Base-by-base conservation (phyloP, 495 filamentous ascomycete species). In the Aspergillus taichungensis region DNA sequence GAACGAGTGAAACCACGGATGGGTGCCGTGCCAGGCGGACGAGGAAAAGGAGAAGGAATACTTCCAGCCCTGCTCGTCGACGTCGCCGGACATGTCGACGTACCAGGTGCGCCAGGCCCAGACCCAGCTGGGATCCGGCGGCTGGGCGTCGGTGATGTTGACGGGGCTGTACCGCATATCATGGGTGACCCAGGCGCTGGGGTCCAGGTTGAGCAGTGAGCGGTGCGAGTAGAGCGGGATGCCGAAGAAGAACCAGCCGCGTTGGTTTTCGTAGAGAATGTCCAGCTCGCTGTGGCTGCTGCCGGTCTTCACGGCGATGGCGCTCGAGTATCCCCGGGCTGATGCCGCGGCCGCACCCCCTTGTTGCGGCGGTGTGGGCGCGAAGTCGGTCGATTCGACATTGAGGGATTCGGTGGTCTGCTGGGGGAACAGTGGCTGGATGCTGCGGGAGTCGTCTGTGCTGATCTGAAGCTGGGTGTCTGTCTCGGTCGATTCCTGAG, bases 91-190 rank as follows among this genome's bases (percentile, higher is more conserved):
- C 74, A 88, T 87, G 57, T 99, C 90, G 14, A 95, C 81, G 51
- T 85, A 88, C 94, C 94, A 99, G 32, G 82, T 82, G 46, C 83
- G 79, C 94, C 92, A 99, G 5, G 77, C 83, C 92, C 92, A 98
- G 63, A 84, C 78, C 94, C 94, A 99, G 55, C 83, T 87, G 3
- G 94, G 94, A 59, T 97, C 94, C 0, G 94, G 92, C 2, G 94
- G 72, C 59, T 97, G 94, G 1, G 91, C 88, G 47, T 90, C 94
- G 42, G 82, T 77, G 47, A 95, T 94, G 57, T 92, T 78, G 48
- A 94, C 92, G 12, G 86, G 76, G 46, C 84, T 90, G 27, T 83
- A 67, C 49, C 83, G 80, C 44, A 80, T 76, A 32, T 75, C 77
- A 13, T 69, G 71, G 49, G 88, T 94, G 48, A 88, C 84, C 94